A percentile compares a stretch with the other conserved stretches of the same genome.
phyloP scores from a whole-genome alignment of 805 yeast species.

The Blastobotrys americana region DNA sequence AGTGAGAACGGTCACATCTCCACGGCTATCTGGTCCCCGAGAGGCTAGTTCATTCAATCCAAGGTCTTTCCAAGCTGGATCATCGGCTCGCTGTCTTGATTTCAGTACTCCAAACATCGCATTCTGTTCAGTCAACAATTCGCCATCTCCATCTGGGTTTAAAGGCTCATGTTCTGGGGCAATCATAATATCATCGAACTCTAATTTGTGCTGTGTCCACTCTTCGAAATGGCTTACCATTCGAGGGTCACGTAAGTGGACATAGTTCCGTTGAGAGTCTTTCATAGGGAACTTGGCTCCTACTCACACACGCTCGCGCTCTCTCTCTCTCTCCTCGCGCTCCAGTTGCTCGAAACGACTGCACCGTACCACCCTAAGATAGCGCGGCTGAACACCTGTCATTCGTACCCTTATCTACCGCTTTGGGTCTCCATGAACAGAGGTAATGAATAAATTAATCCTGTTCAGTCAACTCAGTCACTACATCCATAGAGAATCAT shows the following conservation, averaged over 20 bases:
- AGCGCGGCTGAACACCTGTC: too few species aligned
- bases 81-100: slow-evolving; percentile 7
- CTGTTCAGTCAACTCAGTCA: too few species aligned
- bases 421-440: too few species aligned
- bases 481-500: too few species aligned
- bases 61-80: slow-evolving; percentile 20
- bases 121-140: slow-evolving; percentile 19
- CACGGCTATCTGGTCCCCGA: slow-evolving; percentile 9
- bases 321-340: too few species aligned
- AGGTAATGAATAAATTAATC: too few species aligned
- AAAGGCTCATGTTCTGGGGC: slow-evolving; percentile 19
- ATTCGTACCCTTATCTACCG: too few species aligned
- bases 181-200: slow-evolving; percentile 24
- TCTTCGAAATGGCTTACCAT: slow-evolving; percentile 25
- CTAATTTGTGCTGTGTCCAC: slow-evolving; percentile 27
- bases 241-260: slow-evolving; percentile 25
- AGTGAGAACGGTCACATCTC: not conserved
- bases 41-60: slow-evolving; percentile 16
- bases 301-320: too few species aligned
- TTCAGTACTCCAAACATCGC: slow-evolving; percentile 18
- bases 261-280: slow-evolving; percentile 30
- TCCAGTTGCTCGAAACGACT: too few species aligned
- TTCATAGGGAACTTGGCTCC: too few species aligned
- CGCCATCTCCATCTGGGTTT: slow-evolving; percentile 24
- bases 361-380: too few species aligned